A percentile compares a stretch with the other conserved stretches of the same genome.
Evolutionary conservation across 2,329 filamentous ascomycete species (phyloP).

Genomic region (Trichoderma sp.): DNA sequence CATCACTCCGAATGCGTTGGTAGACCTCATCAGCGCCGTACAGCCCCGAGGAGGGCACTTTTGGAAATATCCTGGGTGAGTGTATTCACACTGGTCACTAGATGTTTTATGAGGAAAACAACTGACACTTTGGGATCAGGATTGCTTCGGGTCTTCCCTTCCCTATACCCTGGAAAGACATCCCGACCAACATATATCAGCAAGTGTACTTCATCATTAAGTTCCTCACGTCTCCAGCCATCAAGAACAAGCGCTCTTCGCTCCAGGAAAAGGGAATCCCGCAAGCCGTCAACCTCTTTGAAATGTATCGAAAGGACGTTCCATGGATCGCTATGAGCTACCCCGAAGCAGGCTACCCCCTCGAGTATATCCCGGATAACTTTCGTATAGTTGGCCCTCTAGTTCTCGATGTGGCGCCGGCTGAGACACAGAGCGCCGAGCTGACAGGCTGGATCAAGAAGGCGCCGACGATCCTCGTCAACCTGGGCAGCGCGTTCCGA

Average conservation of each 20-base stretch:
- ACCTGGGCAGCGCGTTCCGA: constrained; percentile 43
- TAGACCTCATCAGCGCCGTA: constrained; percentile 38
- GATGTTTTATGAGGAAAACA: not conserved
- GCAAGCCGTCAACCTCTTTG: constrained; percentile 25
- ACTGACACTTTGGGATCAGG: constrained; percentile 27
- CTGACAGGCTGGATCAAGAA: constrained; percentile 43
- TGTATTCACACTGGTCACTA: not conserved
- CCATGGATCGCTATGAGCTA: constrained; percentile 30
- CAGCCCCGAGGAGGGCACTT: constrained; percentile 39
- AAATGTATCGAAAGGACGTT: constrained; percentile 26
- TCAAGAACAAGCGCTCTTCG: constrained; percentile 31
- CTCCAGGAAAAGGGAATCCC: constrained; percentile 31
- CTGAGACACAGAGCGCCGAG: constrained; percentile 41
- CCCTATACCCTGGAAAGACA: constrained; percentile 43
- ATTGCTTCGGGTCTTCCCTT: constrained; percentile 43
- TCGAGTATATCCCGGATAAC: constrained; percentile 29
- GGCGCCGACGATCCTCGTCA: constrained; percentile 46
- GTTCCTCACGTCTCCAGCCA: constrained; percentile 20
- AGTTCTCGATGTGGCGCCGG: constrained; percentile 36
- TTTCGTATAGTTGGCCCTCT: constrained; percentile 43
- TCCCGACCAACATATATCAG: constrained; percentile 41
- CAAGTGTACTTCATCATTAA: constrained; percentile 25
- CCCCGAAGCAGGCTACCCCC: constrained; percentile 30
- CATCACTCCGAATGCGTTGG: constrained; percentile 44
- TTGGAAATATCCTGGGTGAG: constrained; percentile 18